phyloP scores from a whole-genome alignment of 1,284 basidiomycete species.

The Ustilago sp. region DNA sequence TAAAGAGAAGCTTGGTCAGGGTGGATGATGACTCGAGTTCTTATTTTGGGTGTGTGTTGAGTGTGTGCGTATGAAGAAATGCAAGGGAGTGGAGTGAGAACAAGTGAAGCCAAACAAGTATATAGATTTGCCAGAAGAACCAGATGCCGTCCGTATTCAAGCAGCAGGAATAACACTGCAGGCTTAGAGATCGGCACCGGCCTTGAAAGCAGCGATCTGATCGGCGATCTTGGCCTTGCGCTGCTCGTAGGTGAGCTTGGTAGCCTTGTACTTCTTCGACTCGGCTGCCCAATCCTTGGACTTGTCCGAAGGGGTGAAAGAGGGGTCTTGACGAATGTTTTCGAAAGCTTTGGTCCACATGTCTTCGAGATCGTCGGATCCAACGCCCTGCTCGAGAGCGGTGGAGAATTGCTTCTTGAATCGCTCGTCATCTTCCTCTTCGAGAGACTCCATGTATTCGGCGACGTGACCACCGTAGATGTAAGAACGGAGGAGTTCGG shows the following conservation, averaged over 20 bases:
- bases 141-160: neutral
- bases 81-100: constrained; percentile 1
- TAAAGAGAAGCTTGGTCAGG: neutral
- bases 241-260: constrained; percentile 82
- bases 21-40: neutral
- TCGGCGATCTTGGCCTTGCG: constrained; percentile 66
- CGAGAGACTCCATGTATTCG: constrained; percentile 99
- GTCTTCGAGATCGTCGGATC: constrained; percentile 97
- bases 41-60: constrained; percentile 10
- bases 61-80: constrained; percentile 9
- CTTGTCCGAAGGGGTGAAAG: constrained; percentile 92
- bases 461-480: constrained; percentile 98
- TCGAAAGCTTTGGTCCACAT: constrained; percentile 83
- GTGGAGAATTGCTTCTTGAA: constrained; percentile 99
- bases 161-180: neutral
- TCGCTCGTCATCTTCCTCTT: constrained; percentile 99
- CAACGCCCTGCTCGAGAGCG: constrained; percentile 94
- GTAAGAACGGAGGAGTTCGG: constrained; percentile 96
- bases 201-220: constrained; percentile 66
- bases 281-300: constrained; percentile 90
- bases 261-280: constrained; percentile 79
- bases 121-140: neutral
- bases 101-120: constrained; percentile 24
- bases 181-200: constrained; percentile 43
- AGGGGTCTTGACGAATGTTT: constrained; percentile 94